Evolutionary conservation across 2,329 filamentous ascomycete species (phyloP).

Genomic region (Claviceps digitariae): DNA sequence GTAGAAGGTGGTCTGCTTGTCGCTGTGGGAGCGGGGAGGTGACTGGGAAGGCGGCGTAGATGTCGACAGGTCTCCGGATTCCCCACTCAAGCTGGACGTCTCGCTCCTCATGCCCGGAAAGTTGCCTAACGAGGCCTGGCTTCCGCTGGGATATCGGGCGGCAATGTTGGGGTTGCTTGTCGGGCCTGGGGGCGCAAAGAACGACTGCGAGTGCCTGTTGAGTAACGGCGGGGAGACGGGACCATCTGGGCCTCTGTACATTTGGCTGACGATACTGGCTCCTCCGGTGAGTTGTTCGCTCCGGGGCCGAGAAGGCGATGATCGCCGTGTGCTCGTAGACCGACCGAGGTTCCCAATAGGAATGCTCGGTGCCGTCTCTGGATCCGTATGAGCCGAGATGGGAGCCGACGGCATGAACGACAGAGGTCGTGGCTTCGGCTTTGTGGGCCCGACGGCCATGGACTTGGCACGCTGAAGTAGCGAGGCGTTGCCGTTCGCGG

Average conservation of each 20-base stretch:
- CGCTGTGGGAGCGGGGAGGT: slow-evolving; percentile 35
- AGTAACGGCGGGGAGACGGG: slow-evolving; percentile 46
- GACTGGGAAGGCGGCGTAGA: slow-evolving; percentile 37
- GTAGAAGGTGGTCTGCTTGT: slow-evolving; percentile 45
- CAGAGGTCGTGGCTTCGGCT: slow-evolving; percentile 40
- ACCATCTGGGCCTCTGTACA: slow-evolving; percentile 66
- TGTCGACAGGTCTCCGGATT: slow-evolving; percentile 40
- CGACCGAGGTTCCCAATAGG: slow-evolving; percentile 49
- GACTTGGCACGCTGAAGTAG: slow-evolving; percentile 49
- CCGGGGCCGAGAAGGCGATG: slow-evolving; percentile 33
- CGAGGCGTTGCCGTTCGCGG: slow-evolving; percentile 25
- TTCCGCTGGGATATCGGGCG: slow-evolving; percentile 37
- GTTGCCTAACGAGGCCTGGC: slow-evolving; percentile 41
- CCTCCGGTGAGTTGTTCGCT: slow-evolving; percentile 51
- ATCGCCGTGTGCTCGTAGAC: slow-evolving; percentile 38
- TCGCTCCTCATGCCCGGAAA: slow-evolving; percentile 60
- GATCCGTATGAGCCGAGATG: slow-evolving; percentile 43
- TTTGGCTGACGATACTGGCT: slow-evolving; percentile 70
- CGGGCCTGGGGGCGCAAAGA: slow-evolving; percentile 40
- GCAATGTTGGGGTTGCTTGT: slow-evolving; percentile 37
- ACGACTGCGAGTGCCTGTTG: slow-evolving; percentile 48
- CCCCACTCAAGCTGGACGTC: slow-evolving; percentile 52
- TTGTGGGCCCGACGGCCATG: slow-evolving; percentile 36
- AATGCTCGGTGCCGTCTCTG: slow-evolving; percentile 62
- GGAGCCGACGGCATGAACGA: slow-evolving; percentile 36